Base-by-base conservation (phyloP, 78 protist genomes). In the Dictyostelium firmibasis region DNA sequence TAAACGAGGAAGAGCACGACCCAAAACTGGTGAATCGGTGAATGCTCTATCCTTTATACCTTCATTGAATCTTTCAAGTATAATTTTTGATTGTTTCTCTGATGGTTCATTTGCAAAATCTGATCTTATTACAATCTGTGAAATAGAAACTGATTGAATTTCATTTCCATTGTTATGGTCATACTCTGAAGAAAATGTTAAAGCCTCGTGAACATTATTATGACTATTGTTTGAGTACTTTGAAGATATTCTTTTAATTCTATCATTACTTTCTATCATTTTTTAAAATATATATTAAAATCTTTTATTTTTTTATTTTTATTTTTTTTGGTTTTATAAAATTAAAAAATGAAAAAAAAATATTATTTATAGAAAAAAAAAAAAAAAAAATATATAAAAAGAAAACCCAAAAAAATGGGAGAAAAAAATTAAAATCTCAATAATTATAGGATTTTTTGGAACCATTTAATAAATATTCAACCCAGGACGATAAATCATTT, bases 1-100 rank as follows among this genome's bases (percentile, higher is more conserved):
- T 5, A 75, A 41, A 36, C 82, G 43, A 4, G 29, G 16, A 9
- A 18, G 10, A 75, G 50, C 82, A 36, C 82, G 43, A 75, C 92
- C 92, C 4, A 86, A 67, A 11, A n/a, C 27, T 53, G 92, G 92
- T 18, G 77, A 64, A 27, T 86, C 84, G 1, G 92, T 86, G 62
- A 86, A 86, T 10, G 92, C 83, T 33, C 64, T 0, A 2, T 75
- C 38, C 7, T 31, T 31, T 2, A 86, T 57, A 23, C 76, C 76
- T 10, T 16, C 1, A 53, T 86, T 86, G 77, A 86, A 86, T 72
- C 92, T 78, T 23, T 86, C 84, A 38, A 86, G 2, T 14, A 86
- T 86, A 35, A 75, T 72, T 29, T 23, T 86, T 0, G 92, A 13
- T 33, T 72, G 83, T 38, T 41, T 25, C 3, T 86, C 92, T 13